Evolutionary conservation across 2,329 filamentous ascomycete species (phyloP).

Genomic region (Fusarium albosuccineum): DNA sequence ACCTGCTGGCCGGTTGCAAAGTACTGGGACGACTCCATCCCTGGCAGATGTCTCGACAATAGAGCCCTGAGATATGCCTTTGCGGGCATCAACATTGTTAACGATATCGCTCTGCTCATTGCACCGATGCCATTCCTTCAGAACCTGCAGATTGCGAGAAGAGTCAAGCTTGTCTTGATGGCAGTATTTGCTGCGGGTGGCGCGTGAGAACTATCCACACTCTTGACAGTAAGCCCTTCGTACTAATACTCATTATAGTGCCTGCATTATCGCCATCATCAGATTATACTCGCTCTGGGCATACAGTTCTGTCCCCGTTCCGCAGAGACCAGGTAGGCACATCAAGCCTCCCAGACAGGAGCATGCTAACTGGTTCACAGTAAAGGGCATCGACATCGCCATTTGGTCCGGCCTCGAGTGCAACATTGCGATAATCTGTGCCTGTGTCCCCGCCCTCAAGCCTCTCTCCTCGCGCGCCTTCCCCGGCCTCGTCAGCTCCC

Average conservation of each 20-base stretch:
- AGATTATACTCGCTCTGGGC: constrained; percentile 40
- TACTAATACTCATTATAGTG: not conserved
- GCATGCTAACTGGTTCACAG: constrained; percentile 1
- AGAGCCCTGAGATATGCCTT: constrained; percentile 43
- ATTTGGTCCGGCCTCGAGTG: constrained; percentile 51
- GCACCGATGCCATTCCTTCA: constrained; percentile 50
- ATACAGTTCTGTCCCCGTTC: constrained; percentile 28
- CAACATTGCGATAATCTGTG: constrained; percentile 52
- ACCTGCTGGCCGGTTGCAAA: constrained; percentile 46
- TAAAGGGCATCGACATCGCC: constrained; percentile 39
- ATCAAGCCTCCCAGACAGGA: not conserved
- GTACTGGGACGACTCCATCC: constrained; percentile 45
- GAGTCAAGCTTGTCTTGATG: constrained; percentile 58
- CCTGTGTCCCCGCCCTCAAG: constrained; percentile 52
- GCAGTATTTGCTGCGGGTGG: constrained; percentile 48
- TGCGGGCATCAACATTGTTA: constrained; percentile 50
- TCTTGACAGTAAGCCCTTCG: too few species aligned
- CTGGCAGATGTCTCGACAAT: constrained; percentile 44
- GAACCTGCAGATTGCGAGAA: constrained; percentile 54
- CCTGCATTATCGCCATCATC: constrained; percentile 44
- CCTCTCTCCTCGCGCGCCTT: constrained; percentile 47
- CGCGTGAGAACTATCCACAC: too few species aligned
- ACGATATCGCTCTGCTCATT: constrained; percentile 47
- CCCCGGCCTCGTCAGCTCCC: constrained; percentile 34
- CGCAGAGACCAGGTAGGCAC: constrained; percentile 9